These are phyloP conservation scores for Colletotrichum godetiae DNA, from an alignment of 2,329 filamentous ascomycete species.

Conservation along the genomic window DNA sequence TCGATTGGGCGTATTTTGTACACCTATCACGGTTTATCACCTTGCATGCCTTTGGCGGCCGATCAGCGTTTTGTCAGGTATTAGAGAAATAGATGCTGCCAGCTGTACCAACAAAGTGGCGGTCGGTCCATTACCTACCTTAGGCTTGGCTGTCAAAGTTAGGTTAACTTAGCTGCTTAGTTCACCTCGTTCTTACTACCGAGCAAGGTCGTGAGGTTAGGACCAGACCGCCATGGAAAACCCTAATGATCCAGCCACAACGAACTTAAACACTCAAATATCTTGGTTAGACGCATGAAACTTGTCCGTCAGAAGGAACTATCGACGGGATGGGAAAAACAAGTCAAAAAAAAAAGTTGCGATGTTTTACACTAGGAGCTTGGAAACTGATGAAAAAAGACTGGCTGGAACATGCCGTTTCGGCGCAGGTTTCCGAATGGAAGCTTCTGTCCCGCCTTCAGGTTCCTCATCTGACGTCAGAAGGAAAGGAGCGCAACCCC, in stretches of 20 bases:
- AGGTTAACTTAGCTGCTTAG: neutral
- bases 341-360: neutral
- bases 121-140: neutral
- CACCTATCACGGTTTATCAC: neutral
- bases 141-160: conserved; percentile 10
- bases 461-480: neutral
- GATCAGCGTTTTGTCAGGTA: neutral
- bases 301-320: neutral
- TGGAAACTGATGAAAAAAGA: neutral
- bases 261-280: neutral
- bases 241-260: neutral
- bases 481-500: neutral
- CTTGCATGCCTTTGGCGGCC: neutral
- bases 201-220: neutral
- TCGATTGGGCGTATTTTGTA: neutral
- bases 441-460: neutral
- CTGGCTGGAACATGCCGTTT: neutral
- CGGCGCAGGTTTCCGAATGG: neutral
- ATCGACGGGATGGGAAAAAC: neutral
- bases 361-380: neutral
- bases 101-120: neutral
- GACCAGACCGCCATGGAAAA: neutral
- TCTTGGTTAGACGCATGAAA: neutral
- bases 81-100: neutral
- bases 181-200: neutral